phyloP scores from a whole-genome alignment of 345 rosid genomes.

The Murraya koenigii region DNA sequence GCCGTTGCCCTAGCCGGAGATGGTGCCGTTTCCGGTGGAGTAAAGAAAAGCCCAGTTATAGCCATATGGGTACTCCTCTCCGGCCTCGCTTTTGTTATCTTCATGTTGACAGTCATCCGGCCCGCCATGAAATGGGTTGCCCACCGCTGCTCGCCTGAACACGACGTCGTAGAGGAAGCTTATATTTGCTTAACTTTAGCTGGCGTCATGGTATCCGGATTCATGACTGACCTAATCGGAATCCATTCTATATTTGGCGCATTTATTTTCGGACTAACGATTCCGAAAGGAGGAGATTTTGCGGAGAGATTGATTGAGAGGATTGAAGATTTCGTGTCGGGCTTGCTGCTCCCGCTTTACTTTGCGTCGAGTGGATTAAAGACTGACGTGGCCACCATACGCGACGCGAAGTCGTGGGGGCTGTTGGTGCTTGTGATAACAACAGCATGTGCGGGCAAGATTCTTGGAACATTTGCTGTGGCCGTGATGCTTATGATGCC shows the following conservation, averaged over 20 bases:
- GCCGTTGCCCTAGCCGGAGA: constrained; percentile 77
- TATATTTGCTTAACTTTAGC: constrained; percentile 71
- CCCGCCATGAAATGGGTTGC: constrained; percentile 78
- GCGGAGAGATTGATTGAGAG: constrained; percentile 69
- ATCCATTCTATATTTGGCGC: constrained; percentile 87
- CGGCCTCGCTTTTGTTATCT: constrained; percentile 59
- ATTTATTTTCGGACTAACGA: constrained; percentile 73
- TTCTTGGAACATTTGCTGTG: constrained; percentile 63
- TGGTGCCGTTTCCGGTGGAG: constrained; percentile 35
- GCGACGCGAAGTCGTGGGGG: constrained; percentile 64
- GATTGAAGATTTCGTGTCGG: constrained; percentile 82
- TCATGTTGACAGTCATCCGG: constrained; percentile 57
- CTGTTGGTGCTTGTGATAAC: constrained; percentile 62
- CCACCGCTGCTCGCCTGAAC: constrained; percentile 51
- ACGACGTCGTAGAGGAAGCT: constrained; percentile 54
- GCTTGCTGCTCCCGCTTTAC: constrained; percentile 81
- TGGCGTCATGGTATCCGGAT: constrained; percentile 75
- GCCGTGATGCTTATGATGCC: constrained; percentile 70
- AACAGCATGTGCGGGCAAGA: constrained; percentile 77
- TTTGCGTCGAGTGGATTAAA: constrained; percentile 89
- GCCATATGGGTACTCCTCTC: constrained; percentile 76
- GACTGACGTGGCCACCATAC: constrained; percentile 62
- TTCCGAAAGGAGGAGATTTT: constrained; percentile 83
- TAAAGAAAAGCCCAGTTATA: constrained; percentile 56
- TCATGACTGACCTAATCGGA: constrained; percentile 67